Evolutionary conservation across 2,329 filamentous ascomycete genomes (phyloP), one percentile per base, ranked within the genome.

Genomic region (Pezizomycotina sp.): DNA sequence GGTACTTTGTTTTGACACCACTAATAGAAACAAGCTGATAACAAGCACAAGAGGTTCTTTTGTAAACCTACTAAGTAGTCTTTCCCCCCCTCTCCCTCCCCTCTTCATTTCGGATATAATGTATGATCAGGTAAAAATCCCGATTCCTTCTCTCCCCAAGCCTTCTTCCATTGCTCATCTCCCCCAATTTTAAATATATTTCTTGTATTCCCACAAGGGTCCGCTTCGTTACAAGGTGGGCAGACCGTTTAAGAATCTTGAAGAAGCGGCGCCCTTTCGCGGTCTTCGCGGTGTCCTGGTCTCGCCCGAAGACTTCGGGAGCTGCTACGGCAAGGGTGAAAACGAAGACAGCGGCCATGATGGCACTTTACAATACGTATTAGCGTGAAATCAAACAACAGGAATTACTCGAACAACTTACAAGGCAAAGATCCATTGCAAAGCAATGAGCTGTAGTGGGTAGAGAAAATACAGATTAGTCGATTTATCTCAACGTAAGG

Each of bases 351-450:
- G 79, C 55, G 1, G 65, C 69, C 65, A 86, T 83, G 55, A 92
- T 82, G 45, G 72, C 64, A 53, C 43, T 46, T 20, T 36, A 24
- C 19, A 3, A 5, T 9, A 16, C 15, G 15, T 8, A 19, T 40
- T 36, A 36, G 31, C 15, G 22, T 18, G n/a, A 5, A 7, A 25
- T 1, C 1, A 8, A 36, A 6, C 6, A 10, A 12, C 18, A 8
- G 20, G 13, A 15, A 23, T 25, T 12, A 28, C 12, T 10, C 5
- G 15, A 14, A 27, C 6, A 12, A 43, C 43, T 43, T 21, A 46
- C 43, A 91, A 89, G 21, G 82, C 78, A 55, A 92, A 92, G 58
- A 91, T 86, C 82, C 82, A 92, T 60, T 92, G 83, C 47, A 92
- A 64, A 5, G 80, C 78, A 48, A 91, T 64, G 41, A 75, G 58